These are phyloP conservation scores for Penicillium atrosanguineum DNA, from an alignment of 495 filamentous ascomycete species.

Conservation along the genomic window DNA sequence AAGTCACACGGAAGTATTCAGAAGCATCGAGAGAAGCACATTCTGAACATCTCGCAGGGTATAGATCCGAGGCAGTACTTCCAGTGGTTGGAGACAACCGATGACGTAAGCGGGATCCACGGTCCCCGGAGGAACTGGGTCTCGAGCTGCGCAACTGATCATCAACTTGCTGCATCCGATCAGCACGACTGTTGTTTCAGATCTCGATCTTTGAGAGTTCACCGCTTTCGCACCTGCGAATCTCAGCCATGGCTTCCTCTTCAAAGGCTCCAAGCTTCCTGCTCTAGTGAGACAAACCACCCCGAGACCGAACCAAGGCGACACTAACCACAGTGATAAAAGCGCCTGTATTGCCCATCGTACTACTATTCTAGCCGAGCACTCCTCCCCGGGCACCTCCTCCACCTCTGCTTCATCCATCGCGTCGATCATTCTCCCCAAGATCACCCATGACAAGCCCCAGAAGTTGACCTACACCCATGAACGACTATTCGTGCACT, in stretches of 20 bases:
- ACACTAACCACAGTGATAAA: constrained; percentile 12
- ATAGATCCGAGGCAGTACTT: neutral
- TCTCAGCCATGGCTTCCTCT: constrained; percentile 68
- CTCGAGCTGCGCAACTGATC: constrained; percentile 10
- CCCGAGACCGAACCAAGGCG: neutral
- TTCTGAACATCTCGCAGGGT: no score
- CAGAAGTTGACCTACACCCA: constrained; percentile 95
- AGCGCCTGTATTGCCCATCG: constrained; percentile 91
- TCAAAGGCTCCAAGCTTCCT: constrained; percentile 70
- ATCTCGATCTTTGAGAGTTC: neutral
- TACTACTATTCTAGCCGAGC: constrained; percentile 88
- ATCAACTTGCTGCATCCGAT: neutral
- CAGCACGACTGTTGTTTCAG: neutral
- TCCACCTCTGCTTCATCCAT: constrained; percentile 74
- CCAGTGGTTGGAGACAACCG: constrained; percentile 1
- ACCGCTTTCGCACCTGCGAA: neutral
- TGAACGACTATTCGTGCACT: constrained; percentile 88
- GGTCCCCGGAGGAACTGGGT: neutral
- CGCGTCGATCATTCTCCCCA: constrained; percentile 91
- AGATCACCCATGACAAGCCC: constrained; percentile 76
- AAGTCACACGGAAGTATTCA: no score
- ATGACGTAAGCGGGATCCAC: constrained; percentile 7
- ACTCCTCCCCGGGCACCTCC: constrained; percentile 72
- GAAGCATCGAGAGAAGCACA: no score
- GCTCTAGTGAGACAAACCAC: constrained; percentile 60